Conservation (phyloP, 306 rosid genomes). For the Senna siamea region DNA sequence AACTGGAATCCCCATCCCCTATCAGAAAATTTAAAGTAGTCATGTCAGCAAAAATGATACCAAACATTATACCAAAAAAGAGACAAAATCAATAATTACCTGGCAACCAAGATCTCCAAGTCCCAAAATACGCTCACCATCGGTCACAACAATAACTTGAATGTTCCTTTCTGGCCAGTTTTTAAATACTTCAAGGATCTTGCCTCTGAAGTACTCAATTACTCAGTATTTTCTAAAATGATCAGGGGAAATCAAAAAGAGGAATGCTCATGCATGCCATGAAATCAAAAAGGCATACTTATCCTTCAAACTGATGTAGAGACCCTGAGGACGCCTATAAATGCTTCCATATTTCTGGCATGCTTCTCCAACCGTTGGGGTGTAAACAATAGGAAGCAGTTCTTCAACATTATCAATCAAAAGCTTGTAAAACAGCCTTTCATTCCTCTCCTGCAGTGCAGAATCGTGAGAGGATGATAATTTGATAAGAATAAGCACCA, state of each 20-base stretch:
- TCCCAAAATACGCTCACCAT: slow-evolving; percentile 97
- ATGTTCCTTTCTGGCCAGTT: slow-evolving; percentile 90
- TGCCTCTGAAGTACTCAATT: slow-evolving; percentile 65
- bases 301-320: slow-evolving; percentile 89
- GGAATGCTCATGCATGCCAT: not conserved
- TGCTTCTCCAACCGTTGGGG: slow-evolving; percentile 97
- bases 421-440: slow-evolving; percentile 89
- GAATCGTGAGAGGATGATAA: slow-evolving; percentile 33
- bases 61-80: slow-evolving; percentile 26
- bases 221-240: slow-evolving; percentile 39
- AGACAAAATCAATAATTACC: slow-evolving; percentile 48
- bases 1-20: slow-evolving; percentile 99
- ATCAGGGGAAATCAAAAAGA: slow-evolving; percentile 5
- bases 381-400: slow-evolving; percentile 90
- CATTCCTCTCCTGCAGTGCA: slow-evolving; percentile 83
- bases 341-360: slow-evolving; percentile 98
- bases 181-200: slow-evolving; percentile 87
- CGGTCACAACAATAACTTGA: slow-evolving; percentile 96
- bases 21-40: slow-evolving; percentile 24
- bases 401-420: slow-evolving; percentile 91
- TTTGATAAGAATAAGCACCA: slow-evolving; percentile 1
- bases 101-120: slow-evolving; percentile 99
- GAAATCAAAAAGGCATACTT: slow-evolving; percentile 51
- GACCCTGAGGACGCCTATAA: slow-evolving; percentile 91
- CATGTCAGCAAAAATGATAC: slow-evolving; percentile 11